Conservation (phyloP, 352 stramenopile genomes). For the Thraustochytrium striatum region DNA sequence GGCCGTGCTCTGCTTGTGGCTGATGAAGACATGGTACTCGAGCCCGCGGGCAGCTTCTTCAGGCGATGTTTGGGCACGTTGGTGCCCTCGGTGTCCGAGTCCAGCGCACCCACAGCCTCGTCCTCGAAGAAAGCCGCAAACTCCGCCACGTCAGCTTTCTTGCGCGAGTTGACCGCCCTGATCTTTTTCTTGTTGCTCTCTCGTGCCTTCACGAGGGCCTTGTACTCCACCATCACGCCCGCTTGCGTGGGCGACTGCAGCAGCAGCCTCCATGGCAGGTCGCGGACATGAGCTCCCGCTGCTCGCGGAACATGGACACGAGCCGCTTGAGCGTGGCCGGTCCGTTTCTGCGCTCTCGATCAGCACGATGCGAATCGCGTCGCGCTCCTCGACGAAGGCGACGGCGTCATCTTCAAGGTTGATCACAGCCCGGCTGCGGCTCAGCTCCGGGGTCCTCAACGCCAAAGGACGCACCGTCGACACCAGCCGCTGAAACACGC, state of each 20-base stretch:
- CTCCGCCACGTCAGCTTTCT: background rate
- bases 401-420: background rate
- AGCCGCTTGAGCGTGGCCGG: background rate
- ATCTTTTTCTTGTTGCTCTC: background rate
- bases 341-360: background rate
- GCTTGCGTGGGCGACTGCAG: background rate
- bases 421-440: background rate
- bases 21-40: background rate
- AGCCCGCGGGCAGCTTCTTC: background rate
- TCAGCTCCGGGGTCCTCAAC: background rate
- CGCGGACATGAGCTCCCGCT: background rate
- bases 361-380: background rate
- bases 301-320: background rate
- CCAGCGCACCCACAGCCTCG: background rate
- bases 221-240: background rate
- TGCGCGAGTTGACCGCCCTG: background rate
- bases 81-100: background rate
- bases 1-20: background rate
- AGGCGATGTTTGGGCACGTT: background rate
- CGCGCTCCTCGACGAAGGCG: background rate
- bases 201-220: background rate
- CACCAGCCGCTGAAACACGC: conserved; percentile 25
- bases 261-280: background rate
- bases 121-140: background rate
- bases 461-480: no score